Evolutionary conservation across 108 stramenopile species (phyloP), one percentile per base, ranked within the genome.

Genomic region (Epithemia pelagica): DNA sequence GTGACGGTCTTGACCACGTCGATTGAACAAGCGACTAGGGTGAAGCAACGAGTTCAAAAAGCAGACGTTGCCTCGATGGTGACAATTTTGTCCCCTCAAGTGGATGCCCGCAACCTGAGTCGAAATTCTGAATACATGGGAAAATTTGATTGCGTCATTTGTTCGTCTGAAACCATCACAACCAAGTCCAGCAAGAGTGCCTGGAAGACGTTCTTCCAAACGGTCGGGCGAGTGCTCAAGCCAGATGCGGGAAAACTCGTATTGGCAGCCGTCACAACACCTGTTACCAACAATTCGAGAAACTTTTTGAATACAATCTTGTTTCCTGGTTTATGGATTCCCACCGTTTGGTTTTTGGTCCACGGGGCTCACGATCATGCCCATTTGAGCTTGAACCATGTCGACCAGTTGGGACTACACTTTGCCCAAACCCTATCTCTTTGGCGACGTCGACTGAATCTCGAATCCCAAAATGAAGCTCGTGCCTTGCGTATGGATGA

Each of bases 261-360:
- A 7, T 96, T 99, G 92, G 91, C 97, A 78, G 97, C 96, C 25
- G 97, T 99, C 65, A 97, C 97, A 7, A 96, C 95, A 8, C 95
- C 96, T 2, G 98, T 97, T 67, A 67, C 80, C n/a, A 84, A 96
- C 24, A 97, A 96, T 68, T 92, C 93, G 56, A 82, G 81, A 56
- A 96, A 99, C 65, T 99, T 97, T 66, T 97, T 99, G 79, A 96
- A 96, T 72, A 95, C 94, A 2, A 88, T 96, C 28, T 92, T 97
- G 54, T 99, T 99, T 76, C 98, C 98, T 15, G 98, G 98, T 7
- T 80, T 83, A 21, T 88, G 92, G 69, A 84, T 85, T 66, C 96
- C 97, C 0, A 95, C 88, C 22, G 72, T 97, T 5, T 86, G 93
- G 62, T 91, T 96, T 0, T 71, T 99, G 52, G 69, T 91, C 23